phyloP scores from a whole-genome alignment of 306 rosid species.

The Medicago lupulina region DNA sequence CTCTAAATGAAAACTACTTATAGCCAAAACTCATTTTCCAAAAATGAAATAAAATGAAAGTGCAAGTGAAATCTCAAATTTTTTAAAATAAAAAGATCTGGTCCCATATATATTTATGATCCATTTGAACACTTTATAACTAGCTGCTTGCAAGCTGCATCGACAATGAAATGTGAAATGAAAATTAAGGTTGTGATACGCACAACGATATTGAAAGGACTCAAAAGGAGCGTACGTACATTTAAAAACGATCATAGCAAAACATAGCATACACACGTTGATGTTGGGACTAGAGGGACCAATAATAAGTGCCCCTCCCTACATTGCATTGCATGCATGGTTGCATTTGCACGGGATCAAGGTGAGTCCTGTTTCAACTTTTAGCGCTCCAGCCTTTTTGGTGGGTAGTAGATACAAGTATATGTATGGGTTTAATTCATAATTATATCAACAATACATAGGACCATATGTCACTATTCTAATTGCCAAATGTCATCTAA shows the following conservation, averaged over 20 bases:
- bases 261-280: not conserved
- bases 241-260: no score
- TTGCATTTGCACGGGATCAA: not conserved
- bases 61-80: no score
- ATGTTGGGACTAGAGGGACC: slow-evolving; percentile 26
- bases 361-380: slow-evolving; percentile 35
- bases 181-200: not conserved
- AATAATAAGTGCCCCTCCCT: not conserved
- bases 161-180: slow-evolving; percentile 22
- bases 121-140: slow-evolving; percentile 20
- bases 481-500: slow-evolving; percentile 27
- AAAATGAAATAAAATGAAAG: no score
- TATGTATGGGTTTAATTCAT: slow-evolving; percentile 26
- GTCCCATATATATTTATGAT: no score
- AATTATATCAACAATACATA: slow-evolving; percentile 11
- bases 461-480: slow-evolving; percentile 25
- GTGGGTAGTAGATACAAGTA: slow-evolving; percentile 19
- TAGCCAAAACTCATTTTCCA: no score
- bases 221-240: slow-evolving; percentile 23
- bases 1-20: no score
- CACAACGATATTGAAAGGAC: not conserved
- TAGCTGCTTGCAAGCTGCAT: slow-evolving; percentile 13
- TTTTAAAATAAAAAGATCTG: no score
- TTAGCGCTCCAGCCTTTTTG: slow-evolving; percentile 18
- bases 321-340: not conserved